Conservation (phyloP, 2,329 filamentous ascomycete species). For the Nectriaceae sp. region DNA sequence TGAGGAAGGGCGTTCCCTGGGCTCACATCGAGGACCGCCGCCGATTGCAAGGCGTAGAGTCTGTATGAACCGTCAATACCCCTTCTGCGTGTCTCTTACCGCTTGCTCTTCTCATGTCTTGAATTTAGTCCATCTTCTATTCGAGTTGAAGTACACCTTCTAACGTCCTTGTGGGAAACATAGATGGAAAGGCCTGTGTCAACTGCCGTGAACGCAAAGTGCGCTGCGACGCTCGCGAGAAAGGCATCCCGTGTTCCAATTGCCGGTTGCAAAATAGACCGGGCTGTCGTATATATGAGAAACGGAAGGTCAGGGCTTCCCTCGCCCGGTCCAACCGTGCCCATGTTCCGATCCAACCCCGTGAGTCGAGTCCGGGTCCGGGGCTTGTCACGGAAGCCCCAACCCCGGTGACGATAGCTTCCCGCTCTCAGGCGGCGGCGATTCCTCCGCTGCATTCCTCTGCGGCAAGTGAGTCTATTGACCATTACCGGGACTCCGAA, state of each 20-base stretch:
- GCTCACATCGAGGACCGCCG: no score
- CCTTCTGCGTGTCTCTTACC: background rate
- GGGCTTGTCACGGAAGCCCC: no score
- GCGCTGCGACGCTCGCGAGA: conserved; percentile 49
- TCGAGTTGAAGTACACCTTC: background rate
- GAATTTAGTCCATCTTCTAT: background rate
- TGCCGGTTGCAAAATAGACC: conserved; percentile 33
- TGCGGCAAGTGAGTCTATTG: background rate
- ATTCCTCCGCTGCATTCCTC: conserved; percentile 15
- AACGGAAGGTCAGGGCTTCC: conserved; percentile 44
- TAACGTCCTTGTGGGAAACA: background rate
- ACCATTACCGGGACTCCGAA: conserved; percentile 6
- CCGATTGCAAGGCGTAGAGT: conserved; percentile 7
- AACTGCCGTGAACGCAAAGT: conserved; percentile 53
- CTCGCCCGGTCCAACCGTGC: no score
- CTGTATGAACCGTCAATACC: conserved; percentile 4
- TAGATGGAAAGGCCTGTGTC: conserved; percentile 45
- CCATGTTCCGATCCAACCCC: no score
- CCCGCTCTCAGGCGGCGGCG: conserved; percentile 19
- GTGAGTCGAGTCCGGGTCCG: no score
- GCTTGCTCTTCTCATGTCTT: no score
- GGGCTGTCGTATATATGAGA: conserved; percentile 51
- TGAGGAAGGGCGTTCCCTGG: background rate
- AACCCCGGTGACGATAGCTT: no score
- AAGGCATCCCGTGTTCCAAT: conserved; percentile 45